These are phyloP conservation scores for Fusarium coicis DNA, from an alignment of 2,329 filamentous ascomycete species.

Conservation along the genomic window DNA sequence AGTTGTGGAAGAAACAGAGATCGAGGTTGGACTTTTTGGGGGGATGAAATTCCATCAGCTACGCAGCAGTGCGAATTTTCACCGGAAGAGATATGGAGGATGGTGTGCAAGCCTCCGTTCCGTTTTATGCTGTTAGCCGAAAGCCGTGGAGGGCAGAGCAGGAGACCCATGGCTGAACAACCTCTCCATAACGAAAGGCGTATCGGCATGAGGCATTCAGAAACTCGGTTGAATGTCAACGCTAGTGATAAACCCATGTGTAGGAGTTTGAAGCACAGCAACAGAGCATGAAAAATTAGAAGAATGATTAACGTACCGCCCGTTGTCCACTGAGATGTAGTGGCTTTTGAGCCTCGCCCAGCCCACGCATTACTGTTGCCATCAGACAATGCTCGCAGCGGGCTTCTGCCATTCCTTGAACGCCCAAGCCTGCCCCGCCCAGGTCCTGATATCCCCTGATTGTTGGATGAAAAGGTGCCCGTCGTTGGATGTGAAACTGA, in stretches of 20 bases:
- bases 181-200: neutral
- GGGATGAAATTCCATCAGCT: neutral
- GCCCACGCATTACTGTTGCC: constrained; percentile 67
- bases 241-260: neutral
- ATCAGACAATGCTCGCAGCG: constrained; percentile 69
- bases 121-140: constrained; percentile 6
- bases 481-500: constrained; percentile 47
- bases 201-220: neutral
- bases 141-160: neutral
- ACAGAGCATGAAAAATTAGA: neutral
- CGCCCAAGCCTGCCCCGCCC: constrained; percentile 87
- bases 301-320: constrained; percentile 55
- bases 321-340: constrained; percentile 57
- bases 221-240: neutral
- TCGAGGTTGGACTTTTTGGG: neutral
- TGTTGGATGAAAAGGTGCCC: constrained; percentile 62
- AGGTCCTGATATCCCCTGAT: constrained; percentile 79
- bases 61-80: neutral
- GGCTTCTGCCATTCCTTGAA: constrained; percentile 68
- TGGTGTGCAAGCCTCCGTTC: constrained; percentile 2
- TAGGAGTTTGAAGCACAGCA: neutral
- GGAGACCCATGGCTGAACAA: neutral
- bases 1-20: neutral
- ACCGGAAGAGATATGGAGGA: neutral
- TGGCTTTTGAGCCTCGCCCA: constrained; percentile 58